A percentile compares a stretch with the other conserved stretches of the same genome.
Evolutionary conservation across 2,329 filamentous ascomycete species (phyloP).

Genomic region (Arthroderma sp.): DNA sequence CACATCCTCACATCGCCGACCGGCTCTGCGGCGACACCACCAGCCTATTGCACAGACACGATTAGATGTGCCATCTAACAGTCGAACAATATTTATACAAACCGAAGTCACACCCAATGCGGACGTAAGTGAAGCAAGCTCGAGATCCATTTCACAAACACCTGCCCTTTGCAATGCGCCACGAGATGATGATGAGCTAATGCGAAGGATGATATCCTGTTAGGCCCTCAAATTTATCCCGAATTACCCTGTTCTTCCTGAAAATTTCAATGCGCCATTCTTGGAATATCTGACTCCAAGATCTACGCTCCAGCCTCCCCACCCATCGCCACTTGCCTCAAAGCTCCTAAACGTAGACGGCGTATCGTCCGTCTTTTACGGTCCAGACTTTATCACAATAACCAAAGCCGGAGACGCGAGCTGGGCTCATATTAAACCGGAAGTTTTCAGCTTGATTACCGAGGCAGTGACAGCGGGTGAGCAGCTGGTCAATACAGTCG

Average conservation of each 20-base stretch:
- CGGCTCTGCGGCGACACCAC: slow-evolving; percentile 31
- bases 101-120: slow-evolving; percentile 87
- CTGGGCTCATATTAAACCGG: slow-evolving; percentile 90
- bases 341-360: slow-evolving; percentile 88
- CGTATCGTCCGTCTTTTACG: slow-evolving; percentile 90
- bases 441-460: slow-evolving; percentile 89
- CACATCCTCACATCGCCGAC: slow-evolving; percentile 36
- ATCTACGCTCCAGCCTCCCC: slow-evolving; percentile 72
- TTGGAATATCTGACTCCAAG: slow-evolving; percentile 86
- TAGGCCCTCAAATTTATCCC: slow-evolving; percentile 83
- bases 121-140: slow-evolving; percentile 44
- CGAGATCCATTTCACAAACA: not conserved
- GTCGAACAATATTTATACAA: slow-evolving; percentile 89
- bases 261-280: slow-evolving; percentile 58
- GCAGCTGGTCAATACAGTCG: slow-evolving; percentile 59
- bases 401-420: slow-evolving; percentile 78
- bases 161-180: too few relatives aligned
- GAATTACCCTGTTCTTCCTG: slow-evolving; percentile 72
- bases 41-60: slow-evolving; percentile 25
- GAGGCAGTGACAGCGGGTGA: slow-evolving; percentile 79
- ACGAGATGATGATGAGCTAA: too few relatives aligned
- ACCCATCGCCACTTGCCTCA: slow-evolving; percentile 82
- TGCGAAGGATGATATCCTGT: too few relatives aligned
- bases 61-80: slow-evolving; percentile 27
- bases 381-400: slow-evolving; percentile 89